Evolutionary conservation across 1,284 basidiomycete species (phyloP).

Genomic region (Coniferiporia weirii): DNA sequence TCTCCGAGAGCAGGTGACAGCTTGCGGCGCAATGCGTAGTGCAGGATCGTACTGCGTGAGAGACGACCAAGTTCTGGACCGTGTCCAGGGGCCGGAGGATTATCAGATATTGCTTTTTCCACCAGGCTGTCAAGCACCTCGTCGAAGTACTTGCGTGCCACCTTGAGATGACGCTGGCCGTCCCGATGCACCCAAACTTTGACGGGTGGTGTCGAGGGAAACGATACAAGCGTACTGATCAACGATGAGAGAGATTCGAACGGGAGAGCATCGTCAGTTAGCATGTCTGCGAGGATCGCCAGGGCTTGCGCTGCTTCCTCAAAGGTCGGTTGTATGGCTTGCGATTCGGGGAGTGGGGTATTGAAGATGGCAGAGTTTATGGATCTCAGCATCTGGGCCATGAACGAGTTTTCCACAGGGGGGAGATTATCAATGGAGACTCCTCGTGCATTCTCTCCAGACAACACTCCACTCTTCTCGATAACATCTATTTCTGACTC

Average conservation of each 20-base stretch:
- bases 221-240: conserved; percentile 43
- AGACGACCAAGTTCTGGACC: conserved; percentile 35
- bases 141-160: conserved; percentile 56
- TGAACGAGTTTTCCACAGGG: neutral
- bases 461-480: neutral
- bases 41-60: conserved; percentile 58
- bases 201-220: conserved; percentile 38
- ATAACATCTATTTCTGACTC: conserved; percentile 25
- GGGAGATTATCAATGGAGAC: neutral
- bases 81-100: neutral
- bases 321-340: conserved; percentile 11
- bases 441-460: neutral
- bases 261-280: conserved; percentile 46
- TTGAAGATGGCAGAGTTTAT: conserved; percentile 4
- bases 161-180: conserved; percentile 29
- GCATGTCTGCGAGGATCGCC: conserved; percentile 47
- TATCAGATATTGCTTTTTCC: conserved; percentile 18
- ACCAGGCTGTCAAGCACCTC: conserved; percentile 46
- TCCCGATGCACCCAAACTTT: conserved; percentile 40
- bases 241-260: conserved; percentile 40
- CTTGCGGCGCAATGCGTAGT: conserved; percentile 60
- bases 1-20: conserved; percentile 43
- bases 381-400: neutral
- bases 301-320: conserved; percentile 48
- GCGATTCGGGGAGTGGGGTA: neutral